phyloP scores from a whole-genome alignment of 2,329 filamentous ascomycete genomes.

The Akanthomyces muscarius region DNA sequence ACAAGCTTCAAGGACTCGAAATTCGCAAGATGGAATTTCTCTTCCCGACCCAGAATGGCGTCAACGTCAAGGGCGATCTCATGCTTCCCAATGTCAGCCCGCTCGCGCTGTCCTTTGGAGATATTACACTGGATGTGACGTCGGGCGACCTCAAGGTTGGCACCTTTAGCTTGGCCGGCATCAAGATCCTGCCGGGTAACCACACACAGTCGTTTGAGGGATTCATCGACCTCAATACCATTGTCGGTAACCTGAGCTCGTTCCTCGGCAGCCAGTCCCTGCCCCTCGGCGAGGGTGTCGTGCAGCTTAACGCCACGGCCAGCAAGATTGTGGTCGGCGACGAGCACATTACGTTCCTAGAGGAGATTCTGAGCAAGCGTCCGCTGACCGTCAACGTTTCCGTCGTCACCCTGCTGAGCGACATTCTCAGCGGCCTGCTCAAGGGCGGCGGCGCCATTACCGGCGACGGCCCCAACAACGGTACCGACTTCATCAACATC shows the following conservation, averaged over 20 bases:
- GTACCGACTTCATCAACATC: slow-evolving; percentile 11
- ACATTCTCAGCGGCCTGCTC: slow-evolving; percentile 35
- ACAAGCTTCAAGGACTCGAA: slow-evolving; percentile 32
- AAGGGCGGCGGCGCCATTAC: not conserved
- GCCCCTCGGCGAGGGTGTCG: slow-evolving; percentile 35
- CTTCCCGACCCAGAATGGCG: slow-evolving; percentile 35
- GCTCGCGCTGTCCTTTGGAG: slow-evolving; percentile 41
- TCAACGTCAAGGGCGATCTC: slow-evolving; percentile 40
- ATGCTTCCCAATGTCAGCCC: slow-evolving; percentile 43
- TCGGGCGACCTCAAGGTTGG: slow-evolving; percentile 39
- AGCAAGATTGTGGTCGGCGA: slow-evolving; percentile 41
- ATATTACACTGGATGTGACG: slow-evolving; percentile 42
- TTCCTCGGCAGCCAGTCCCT: slow-evolving; percentile 36
- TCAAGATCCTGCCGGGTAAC: slow-evolving; percentile 39
- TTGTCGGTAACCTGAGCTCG: slow-evolving; percentile 39
- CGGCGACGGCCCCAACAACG: slow-evolving; percentile 11
- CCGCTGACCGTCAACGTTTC: slow-evolving; percentile 34
- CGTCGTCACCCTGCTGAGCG: slow-evolving; percentile 35
- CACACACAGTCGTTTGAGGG: slow-evolving; percentile 40
- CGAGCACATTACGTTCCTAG: slow-evolving; percentile 40
- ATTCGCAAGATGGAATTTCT: slow-evolving; percentile 35
- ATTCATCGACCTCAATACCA: slow-evolving; percentile 36
- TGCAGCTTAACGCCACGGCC: slow-evolving; percentile 39
- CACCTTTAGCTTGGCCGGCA: slow-evolving; percentile 34
- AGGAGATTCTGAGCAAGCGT: slow-evolving; percentile 39